Evolutionary conservation across 1,139 yeast genomes (phyloP), one percentile per base, ranked within the genome.

Genomic region (Kodamaea fungicola): DNA sequence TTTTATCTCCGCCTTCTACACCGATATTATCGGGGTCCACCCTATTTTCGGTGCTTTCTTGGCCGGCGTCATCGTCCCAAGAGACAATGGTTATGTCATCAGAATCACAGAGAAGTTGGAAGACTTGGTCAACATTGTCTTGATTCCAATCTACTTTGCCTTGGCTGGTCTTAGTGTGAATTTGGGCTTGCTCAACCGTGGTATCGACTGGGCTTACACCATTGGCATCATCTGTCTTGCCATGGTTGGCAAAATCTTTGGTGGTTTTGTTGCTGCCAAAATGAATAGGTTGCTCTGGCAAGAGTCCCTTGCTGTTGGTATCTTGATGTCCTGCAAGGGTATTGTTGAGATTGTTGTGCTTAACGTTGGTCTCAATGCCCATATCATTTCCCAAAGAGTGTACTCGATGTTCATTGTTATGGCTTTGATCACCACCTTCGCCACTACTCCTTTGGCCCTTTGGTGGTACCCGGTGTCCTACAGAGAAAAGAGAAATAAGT

Each of bases 241-340:
- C 2, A 69, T 84, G 63, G 49, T 74, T 12, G 83, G 87, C 9
- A 85, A 85, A 52, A 59, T 83, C 7, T 47, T 64, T 28, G 89
- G 92, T 10, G 92, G 92, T 1, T 63, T 77, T 31, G 42, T 80
- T 7, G 81, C 83, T 30, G 83, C 89, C 1, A 78, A 71, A 47
- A 47, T 77, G 28, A 74, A 74, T 53, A 84, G 83, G 3, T 61
- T 84, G 35, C 67, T 70, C 34, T 80, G 84, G 83, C 73, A 88
- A 51, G 92, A 84, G 54, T 76, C 88, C 2, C 57, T 80, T 26
- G 72, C 89, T 1, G 90, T 83, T 26, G 94, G 94, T 38, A 75
- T 83, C n/a, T 69, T 85, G 48, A 84, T 85, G 92, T 83, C 90
- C 8, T 85, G 95, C 69, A 85, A 85, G 57, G 95, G 95, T 60